A percentile compares a stretch with the other conserved stretches of the same genome.
These are phyloP conservation scores for Eurotiales sp. DNA, from an alignment of 2,329 filamentous ascomycete genomes.

Conservation along the genomic window DNA sequence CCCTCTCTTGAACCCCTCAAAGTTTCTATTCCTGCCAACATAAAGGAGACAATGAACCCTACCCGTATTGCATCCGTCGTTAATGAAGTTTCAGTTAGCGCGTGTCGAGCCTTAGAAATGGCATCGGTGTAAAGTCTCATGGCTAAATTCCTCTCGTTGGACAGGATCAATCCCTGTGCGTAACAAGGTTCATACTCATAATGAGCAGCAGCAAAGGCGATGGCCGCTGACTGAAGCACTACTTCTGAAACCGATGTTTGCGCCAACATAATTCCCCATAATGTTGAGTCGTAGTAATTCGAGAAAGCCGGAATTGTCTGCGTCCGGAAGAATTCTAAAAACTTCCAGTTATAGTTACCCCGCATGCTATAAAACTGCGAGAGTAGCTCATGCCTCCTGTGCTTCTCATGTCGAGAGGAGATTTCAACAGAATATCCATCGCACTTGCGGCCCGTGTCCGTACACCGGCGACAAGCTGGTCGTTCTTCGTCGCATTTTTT, in stretches of 20 bases:
- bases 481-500: slow-evolving; percentile 36
- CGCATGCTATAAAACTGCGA: not conserved
- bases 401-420: not conserved
- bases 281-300: slow-evolving; percentile 8
- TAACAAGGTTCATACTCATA: not conserved
- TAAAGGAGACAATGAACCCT: not conserved
- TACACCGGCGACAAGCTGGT: slow-evolving; percentile 31
- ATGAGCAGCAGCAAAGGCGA: slow-evolving; percentile 7
- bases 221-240: not conserved
- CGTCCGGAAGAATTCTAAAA: slow-evolving; percentile 5
- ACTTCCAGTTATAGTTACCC: not conserved
- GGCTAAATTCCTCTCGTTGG: not conserved
- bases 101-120: slow-evolving; percentile 5
- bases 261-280: slow-evolving; percentile 11
- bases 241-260: slow-evolving; percentile 10
- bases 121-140: slow-evolving; percentile 9
- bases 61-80: not conserved
- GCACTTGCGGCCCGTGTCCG: slow-evolving; percentile 34
- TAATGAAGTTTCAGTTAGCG: not conserved
- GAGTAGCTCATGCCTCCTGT: not conserved
- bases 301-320: slow-evolving; percentile 7
- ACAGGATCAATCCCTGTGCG: not conserved
- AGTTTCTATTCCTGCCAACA: slow-evolving; percentile 1
- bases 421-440: slow-evolving; percentile 26
- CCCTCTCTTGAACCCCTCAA: not conserved